Evolutionary conservation across 495 filamentous ascomycete species (phyloP).

Genomic region (Aspergillus ellipticus): DNA sequence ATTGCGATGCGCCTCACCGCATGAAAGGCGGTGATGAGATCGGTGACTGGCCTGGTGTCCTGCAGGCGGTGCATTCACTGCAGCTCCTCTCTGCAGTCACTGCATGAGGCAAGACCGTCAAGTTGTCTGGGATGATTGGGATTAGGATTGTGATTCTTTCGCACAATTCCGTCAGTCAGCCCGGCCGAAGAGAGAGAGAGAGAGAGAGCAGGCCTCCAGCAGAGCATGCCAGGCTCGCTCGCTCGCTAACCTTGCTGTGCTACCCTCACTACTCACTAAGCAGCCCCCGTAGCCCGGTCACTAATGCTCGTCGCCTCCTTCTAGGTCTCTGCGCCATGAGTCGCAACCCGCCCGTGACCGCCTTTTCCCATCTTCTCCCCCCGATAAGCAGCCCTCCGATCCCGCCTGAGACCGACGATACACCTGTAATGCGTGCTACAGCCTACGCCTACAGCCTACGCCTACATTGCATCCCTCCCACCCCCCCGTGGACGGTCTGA

Average conservation of each 20-base stretch:
- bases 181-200: too few species aligned
- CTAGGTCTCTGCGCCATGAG: background rate
- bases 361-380: background rate
- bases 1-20: slow-evolving; percentile 39
- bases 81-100: too few species aligned
- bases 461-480: background rate
- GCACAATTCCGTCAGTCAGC: too few species aligned
- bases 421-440: background rate
- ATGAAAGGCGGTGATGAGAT: slow-evolving; percentile 44
- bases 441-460: too few species aligned
- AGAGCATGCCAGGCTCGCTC: too few species aligned
- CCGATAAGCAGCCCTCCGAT: background rate
- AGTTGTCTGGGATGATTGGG: too few species aligned
- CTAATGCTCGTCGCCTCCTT: background rate
- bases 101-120: background rate
- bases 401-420: background rate
- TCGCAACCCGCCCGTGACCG: background rate
- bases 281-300: background rate
- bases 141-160: too few species aligned
- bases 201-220: too few species aligned
- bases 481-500: background rate
- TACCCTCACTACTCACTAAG: background rate
- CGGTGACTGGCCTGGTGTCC: slow-evolving; percentile 12
- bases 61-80: too few species aligned
- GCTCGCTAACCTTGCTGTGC: background rate